These are phyloP conservation scores for Hemileccinum impolitum DNA, from an alignment of 768 basidiomycete genomes.

Conservation along the genomic window DNA sequence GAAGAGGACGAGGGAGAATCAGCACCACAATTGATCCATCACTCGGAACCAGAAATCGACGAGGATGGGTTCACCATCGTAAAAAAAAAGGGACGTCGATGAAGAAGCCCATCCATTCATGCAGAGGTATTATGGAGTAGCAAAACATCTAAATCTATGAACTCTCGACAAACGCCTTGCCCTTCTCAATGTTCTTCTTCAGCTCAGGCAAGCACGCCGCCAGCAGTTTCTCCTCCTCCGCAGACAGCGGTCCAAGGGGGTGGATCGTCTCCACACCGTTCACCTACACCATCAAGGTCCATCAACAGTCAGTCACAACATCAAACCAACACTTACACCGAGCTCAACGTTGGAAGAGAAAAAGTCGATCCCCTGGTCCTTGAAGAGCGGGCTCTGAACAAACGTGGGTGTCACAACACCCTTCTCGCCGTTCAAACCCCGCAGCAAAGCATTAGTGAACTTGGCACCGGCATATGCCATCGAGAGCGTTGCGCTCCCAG, in stretches of 20 bases:
- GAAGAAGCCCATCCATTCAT: constrained; percentile 16
- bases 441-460: constrained; percentile 58
- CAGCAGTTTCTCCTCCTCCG: constrained; percentile 82
- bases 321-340: constrained; percentile 53
- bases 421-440: constrained; percentile 64
- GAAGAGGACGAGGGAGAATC: constrained; percentile 46
- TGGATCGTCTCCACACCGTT: constrained; percentile 94
- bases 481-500: constrained; percentile 70
- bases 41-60: constrained; percentile 69
- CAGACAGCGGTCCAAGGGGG: constrained; percentile 73
- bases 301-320: neutral
- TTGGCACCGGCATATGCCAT: constrained; percentile 79
- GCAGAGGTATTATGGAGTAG: constrained; percentile 20
- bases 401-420: constrained; percentile 76
- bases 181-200: constrained; percentile 98
- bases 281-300: constrained; percentile 37
- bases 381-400: constrained; percentile 86
- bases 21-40: constrained; percentile 54
- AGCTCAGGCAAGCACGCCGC: constrained; percentile 87
- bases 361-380: constrained; percentile 84
- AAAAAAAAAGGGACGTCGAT: constrained; percentile 50
- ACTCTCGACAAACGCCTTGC: constrained; percentile 66
- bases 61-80: constrained; percentile 93
- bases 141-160: constrained; percentile 25
- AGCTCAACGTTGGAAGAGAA: constrained; percentile 96